phyloP scores from a whole-genome alignment of 2,329 filamentous ascomycete genomes.

The Xylariaceae sp. region DNA sequence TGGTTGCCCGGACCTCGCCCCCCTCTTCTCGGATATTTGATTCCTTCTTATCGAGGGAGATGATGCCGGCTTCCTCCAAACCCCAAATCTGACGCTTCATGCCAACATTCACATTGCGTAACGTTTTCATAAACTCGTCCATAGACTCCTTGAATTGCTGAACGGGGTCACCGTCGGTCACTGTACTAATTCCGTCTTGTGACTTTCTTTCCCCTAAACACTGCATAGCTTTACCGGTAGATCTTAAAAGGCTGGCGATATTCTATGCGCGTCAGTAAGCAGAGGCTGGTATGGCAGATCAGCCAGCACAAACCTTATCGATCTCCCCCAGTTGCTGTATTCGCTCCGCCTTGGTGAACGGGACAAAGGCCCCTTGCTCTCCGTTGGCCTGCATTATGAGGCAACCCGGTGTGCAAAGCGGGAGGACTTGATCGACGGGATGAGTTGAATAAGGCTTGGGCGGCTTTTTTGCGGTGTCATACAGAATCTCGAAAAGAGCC shows the following conservation, averaged over 20 bases:
- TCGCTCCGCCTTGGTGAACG: conserved; percentile 71
- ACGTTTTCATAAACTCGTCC: conserved; percentile 64
- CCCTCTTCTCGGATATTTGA: conserved; percentile 23
- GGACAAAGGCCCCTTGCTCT: conserved; percentile 37
- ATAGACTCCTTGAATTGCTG: conserved; percentile 56
- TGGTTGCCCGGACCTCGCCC: conserved; percentile 24
- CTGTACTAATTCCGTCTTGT: conserved; percentile 28
- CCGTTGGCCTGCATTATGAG: conserved; percentile 20
- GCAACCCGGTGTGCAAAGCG: not conserved
- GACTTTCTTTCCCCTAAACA: conserved; percentile 52
- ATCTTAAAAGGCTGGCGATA: conserved; percentile 48
- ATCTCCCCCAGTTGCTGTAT: conserved; percentile 77
- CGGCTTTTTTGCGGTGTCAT: not conserved
- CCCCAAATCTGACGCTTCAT: conserved; percentile 74
- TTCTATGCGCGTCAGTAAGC: conserved; percentile 30
- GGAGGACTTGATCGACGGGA: not conserved
- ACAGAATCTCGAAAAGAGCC: too few species aligned
- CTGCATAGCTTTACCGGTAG: conserved; percentile 59
- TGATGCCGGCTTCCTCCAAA: conserved; percentile 75
- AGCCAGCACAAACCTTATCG: conserved; percentile 53
- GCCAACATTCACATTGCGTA: conserved; percentile 70
- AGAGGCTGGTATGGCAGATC: not conserved
- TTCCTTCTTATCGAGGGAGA: conserved; percentile 45
- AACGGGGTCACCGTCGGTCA: conserved; percentile 47
- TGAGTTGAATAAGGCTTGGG: not conserved